Evolutionary conservation across 148 eudicot species (phyloP).

Genomic region (Talinum fruticosum): DNA sequence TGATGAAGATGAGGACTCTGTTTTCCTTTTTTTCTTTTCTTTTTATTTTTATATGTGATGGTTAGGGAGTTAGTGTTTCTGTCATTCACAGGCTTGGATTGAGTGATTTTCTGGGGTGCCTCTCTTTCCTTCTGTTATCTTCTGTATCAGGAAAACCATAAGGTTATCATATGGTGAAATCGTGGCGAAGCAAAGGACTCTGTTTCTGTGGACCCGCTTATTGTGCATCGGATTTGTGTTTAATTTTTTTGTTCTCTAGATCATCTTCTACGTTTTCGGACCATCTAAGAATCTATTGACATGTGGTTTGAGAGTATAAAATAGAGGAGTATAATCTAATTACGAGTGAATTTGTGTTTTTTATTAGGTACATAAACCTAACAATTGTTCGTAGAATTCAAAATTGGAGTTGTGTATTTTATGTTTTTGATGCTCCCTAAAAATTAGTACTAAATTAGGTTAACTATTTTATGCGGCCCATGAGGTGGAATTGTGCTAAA

Average conservation of each 20-base stretch:
- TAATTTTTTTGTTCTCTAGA: background rate
- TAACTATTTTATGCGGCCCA: background rate
- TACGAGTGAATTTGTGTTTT: too few relatives aligned
- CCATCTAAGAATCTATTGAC: too few relatives aligned
- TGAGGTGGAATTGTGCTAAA: background rate
- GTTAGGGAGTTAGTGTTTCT: conserved; percentile 20
- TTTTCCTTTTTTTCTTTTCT: background rate
- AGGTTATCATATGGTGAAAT: background rate
- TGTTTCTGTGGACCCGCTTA: background rate
- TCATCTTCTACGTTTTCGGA: too few relatives aligned
- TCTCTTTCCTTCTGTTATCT: conserved; percentile 16
- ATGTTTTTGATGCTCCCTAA: background rate
- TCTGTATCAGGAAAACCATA: conserved; percentile 19
- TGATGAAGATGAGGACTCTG: conserved; percentile 18
- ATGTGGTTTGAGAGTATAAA: too few relatives aligned
- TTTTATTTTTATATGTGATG: conserved; percentile 7
- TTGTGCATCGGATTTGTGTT: background rate
- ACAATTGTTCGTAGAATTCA: too few relatives aligned
- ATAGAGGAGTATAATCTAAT: too few relatives aligned
- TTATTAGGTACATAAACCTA: too few relatives aligned
- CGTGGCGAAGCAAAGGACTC: conserved; percentile 19
- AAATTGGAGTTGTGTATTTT: too few relatives aligned
- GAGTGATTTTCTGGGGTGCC: conserved; percentile 4
- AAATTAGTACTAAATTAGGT: background rate
- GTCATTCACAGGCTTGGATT: conserved; percentile 17